Base-by-base conservation (phyloP, 169 alveolate species). In the Eimeria praecox region DNA sequence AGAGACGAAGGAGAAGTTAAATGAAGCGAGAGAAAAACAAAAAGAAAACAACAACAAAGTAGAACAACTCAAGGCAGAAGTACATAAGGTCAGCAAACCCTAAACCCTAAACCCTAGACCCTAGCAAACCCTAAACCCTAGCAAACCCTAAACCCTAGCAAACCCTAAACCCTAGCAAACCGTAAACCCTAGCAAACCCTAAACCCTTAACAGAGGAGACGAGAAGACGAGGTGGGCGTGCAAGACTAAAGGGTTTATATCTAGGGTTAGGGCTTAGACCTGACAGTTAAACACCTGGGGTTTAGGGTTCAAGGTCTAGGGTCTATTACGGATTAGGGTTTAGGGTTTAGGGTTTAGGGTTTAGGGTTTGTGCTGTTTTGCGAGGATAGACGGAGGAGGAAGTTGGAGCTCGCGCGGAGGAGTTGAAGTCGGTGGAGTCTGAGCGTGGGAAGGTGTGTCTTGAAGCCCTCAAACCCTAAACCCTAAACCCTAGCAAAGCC, bases 21-120 rank as follows among this genome's bases (percentile, higher is more conserved):
- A 62, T 16, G 44, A 66, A 40, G 16, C 46, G 40, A 64, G 66
- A 46, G 40, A 42, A 44, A 71, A 66, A 66, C 56, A 66, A 38
- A 38, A 88, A 44, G 94, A 88, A 46, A 75, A 66, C n/a, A 85
- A 88, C 14, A 66, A 20, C 30, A 40, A 42, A 20, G 94, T 71
- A 40, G 69, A 54, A 10, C 46, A 8, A 9, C 85, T 88, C 59
- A 38, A 71, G 10, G 1, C 42, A 27, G 52, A 33, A 42, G 44
- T 88, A 40, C 82, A 66, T 18, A 42, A 52, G 42, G 94, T 88
- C 44, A 5, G 14, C 14, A 52, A 52, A 52, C 59, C 59, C 59
- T 52, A 52, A 52, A 52, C 59, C 59, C 59, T 52, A 52, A 52
- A 52, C 59, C 59, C 59, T 52, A 52, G 14, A 52, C 59, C 59